These are phyloP conservation scores for Amylocystis lapponica DNA, from an alignment of 768 basidiomycete genomes.

Conservation along the genomic window DNA sequence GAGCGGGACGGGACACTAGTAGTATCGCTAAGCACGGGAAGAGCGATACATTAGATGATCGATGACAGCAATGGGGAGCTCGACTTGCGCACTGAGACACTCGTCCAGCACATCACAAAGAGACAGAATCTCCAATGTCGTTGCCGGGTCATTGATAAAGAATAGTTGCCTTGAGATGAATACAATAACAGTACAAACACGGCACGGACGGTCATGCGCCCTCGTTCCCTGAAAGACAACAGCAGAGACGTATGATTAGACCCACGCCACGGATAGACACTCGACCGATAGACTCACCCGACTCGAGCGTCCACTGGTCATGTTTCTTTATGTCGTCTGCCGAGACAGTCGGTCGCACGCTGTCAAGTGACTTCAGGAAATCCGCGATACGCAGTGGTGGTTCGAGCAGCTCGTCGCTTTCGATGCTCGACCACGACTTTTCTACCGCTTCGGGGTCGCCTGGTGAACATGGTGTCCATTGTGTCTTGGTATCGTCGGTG, in stretches of 20 bases:
- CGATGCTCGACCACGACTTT: slow-evolving; percentile 85
- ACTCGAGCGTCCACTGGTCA: slow-evolving; percentile 80
- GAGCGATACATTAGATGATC: too few species aligned
- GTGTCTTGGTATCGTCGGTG: slow-evolving; percentile 31
- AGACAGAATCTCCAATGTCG: too few species aligned
- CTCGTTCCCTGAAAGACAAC: slow-evolving; percentile 17
- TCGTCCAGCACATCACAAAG: too few species aligned
- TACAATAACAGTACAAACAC: too few species aligned
- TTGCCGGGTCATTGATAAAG: too few species aligned
- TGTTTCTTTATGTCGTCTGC: slow-evolving; percentile 81
- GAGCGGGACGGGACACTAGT: too few species aligned
- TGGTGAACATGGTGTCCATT: slow-evolving; percentile 96
- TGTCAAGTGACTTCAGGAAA: slow-evolving; percentile 75
- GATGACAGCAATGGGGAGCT: too few species aligned
- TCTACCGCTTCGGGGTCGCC: slow-evolving; percentile 83
- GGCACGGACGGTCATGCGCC: too few species aligned
- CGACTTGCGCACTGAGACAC: too few species aligned
- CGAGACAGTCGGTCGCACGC: slow-evolving; percentile 83
- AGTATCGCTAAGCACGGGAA: too few species aligned
- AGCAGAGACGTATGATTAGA: neutral
- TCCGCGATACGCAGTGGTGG: slow-evolving; percentile 74
- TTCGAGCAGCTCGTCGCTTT: slow-evolving; percentile 85
- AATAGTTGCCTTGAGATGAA: too few species aligned
- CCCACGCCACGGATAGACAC: neutral
- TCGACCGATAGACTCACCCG: slow-evolving; percentile 43